Percentiles rank a stretch among this genome's conserved stretches.
Conservation (phyloP, 257 asterid species). For the Hygrophila difformis region DNA sequence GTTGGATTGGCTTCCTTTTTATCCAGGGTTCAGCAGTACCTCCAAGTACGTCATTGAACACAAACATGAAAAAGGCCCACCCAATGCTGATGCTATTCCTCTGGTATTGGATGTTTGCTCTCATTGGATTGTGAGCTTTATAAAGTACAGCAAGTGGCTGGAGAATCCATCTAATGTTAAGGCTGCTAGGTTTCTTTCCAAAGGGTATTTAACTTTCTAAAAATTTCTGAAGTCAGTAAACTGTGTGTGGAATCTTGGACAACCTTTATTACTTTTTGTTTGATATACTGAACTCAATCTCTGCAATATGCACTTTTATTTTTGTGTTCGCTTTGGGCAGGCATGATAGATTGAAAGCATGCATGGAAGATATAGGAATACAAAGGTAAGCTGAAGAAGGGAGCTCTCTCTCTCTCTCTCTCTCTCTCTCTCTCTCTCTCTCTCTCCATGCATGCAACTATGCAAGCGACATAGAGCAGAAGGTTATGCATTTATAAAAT, state of each 20-base stretch:
- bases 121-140: slow-evolving; percentile 90
- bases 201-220: slow-evolving; percentile 48
- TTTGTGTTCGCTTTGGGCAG: slow-evolving; percentile 36
- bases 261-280: slow-evolving; percentile 5
- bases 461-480: no score
- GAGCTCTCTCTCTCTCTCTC: slow-evolving; percentile 10
- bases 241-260: neutral
- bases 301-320: slow-evolving; percentile 2
- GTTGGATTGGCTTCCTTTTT: slow-evolving; percentile 97
- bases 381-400: slow-evolving; percentile 55
- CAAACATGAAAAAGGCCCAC: slow-evolving; percentile 47
- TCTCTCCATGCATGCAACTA: neutral
- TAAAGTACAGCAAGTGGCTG: slow-evolving; percentile 89
- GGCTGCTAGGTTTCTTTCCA: slow-evolving; percentile 87
- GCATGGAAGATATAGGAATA: slow-evolving; percentile 66
- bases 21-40: slow-evolving; percentile 57
- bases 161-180: slow-evolving; percentile 73
- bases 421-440: neutral
- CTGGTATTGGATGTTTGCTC: slow-evolving; percentile 71
- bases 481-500: no score
- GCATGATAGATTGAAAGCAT: slow-evolving; percentile 62
- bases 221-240: slow-evolving; percentile 12
- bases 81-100: slow-evolving; percentile 73
- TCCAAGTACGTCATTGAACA: slow-evolving; percentile 40
- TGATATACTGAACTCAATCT: slow-evolving; percentile 8